Evolutionary conservation across 352 stramenopile genomes (phyloP), one percentile per base, ranked within the genome.

Genomic region (Hyaloperonospora brassicae): DNA sequence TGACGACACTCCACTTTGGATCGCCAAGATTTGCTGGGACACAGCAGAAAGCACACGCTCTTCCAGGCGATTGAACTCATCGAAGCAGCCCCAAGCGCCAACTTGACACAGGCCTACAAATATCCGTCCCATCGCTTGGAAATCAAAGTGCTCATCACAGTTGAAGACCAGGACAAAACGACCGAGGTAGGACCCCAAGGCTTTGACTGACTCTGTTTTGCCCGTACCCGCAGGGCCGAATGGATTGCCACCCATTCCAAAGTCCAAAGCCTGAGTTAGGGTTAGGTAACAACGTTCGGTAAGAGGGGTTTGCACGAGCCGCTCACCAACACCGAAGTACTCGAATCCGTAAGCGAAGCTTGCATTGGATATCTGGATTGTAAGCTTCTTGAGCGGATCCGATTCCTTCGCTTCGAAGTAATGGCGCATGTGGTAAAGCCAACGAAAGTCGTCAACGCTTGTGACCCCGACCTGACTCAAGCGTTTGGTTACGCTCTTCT

Each of bases 121-220:
- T 57, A 99, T 98, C 25, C 97, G 84, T 27, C 97, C 97, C 95
- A 99, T 99, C 2, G 96, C 96, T 62, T 97, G 94, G 73, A 99
- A 99, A 69, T 99, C 97, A 68, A 99, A 99, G 31, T 96, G 86
- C 67, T 99, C 97, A 54, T 99, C 97, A 80, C 97, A 99, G 73
- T 99, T 99, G 80, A 99, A 99, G 22, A 99, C 98, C 34, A 99
- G 64, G 24, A 99, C 97, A 69, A 99, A 99, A 30, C 97, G 86
- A 52, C 97, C 98, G 17, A 99, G 73, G 49, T 98, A 95, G 10
- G 96, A 96, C 24, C 97, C 98, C 23, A 99, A 72, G 25, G 97
- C 97, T 68, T 99, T 99, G 9, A 99, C 97, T 24, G 87, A 98
- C 74, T 99, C 97, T 6, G 98, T 99, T 72, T 99, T 99, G 59